Evolutionary conservation across 768 basidiomycete genomes (phyloP).

Genomic region (Tulasnella calospora): DNA sequence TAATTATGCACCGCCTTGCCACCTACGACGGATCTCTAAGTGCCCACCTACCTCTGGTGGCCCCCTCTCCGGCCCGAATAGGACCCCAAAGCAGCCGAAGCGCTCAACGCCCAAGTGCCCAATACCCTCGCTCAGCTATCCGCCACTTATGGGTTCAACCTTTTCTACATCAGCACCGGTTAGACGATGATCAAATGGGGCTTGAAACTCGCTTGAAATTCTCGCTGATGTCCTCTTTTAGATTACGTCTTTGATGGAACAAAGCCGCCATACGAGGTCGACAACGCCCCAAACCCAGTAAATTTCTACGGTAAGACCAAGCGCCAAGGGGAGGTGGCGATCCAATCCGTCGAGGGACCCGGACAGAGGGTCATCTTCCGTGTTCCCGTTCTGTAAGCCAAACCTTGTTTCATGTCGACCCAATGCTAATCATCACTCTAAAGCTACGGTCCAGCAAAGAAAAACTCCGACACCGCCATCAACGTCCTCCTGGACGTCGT

Average conservation of each 20-base stretch:
- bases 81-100: conserved; percentile 63
- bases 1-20: conserved; percentile 35
- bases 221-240: conserved; percentile 31
- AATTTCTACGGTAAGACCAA: conserved; percentile 88
- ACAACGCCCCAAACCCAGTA: conserved; percentile 69
- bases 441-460: conserved; percentile 82
- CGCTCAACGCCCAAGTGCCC: conserved; percentile 81
- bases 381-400: conserved; percentile 78
- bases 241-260: conserved; percentile 96
- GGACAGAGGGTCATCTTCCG: conserved; percentile 65
- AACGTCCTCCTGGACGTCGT: conserved; percentile 87
- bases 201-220: conserved; percentile 3
- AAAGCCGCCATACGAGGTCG: conserved; percentile 82
- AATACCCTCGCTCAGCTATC: conserved; percentile 64
- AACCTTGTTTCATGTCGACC: not conserved
- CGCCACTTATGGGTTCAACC: conserved; percentile 52
- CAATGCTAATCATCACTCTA: not conserved
- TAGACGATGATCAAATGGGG: conserved; percentile 25
- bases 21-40: not conserved
- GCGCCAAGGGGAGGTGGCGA: conserved; percentile 77
- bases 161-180: conserved; percentile 94
- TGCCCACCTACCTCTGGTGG: not conserved
- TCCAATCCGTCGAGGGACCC: conserved; percentile 42
- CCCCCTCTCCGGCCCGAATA: conserved; percentile 31
- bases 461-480: conserved; percentile 82